Evolutionary conservation across 73 alveolate genomes (phyloP), one percentile per base, ranked within the genome.

Genomic region (Symbiodinium natans): DNA sequence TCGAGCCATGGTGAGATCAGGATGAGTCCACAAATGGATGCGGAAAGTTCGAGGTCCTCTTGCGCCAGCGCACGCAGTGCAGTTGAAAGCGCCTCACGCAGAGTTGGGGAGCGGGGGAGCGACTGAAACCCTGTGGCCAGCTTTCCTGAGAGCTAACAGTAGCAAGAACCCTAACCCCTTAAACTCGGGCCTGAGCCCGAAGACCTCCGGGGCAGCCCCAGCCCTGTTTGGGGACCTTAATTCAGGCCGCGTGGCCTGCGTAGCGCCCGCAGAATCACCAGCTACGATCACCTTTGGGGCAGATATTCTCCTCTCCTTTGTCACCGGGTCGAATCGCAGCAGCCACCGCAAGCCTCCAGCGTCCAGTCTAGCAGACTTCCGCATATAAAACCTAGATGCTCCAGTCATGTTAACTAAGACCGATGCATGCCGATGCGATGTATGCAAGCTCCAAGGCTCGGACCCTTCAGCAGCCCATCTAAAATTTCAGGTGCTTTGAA

Each of bases 181-280:
- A n/a, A n/a, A n/a, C n/a, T n/a, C n/a, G n/a, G n/a, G n/a, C n/a
- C n/a, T n/a, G n/a, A n/a, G n/a, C n/a, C n/a, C n/a, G n/a, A n/a
- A n/a, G n/a, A n/a, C n/a, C n/a, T n/a, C n/a, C n/a, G n/a, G n/a
- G n/a, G n/a, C n/a, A n/a, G n/a, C n/a, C n/a, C n/a, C n/a, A n/a
- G n/a, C n/a, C n/a, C n/a, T n/a, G n/a, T n/a, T n/a, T n/a, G n/a
- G n/a, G n/a, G n/a, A n/a, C n/a, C n/a, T n/a, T n/a, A n/a, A n/a
- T n/a, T n/a, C n/a, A n/a, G 59, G 59, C 13, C 59, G 59, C 21
- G 29, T 10, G 29, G 85, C 95, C 97, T 90, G 97, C 23, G 87
- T 73, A 29, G 97, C 97, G n/a, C 97, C 97, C 5, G 97, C 97
- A 15, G 97, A 90, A 73, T 90, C 97, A 2, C 97, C 97, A 33